Evolutionary conservation across 2,329 filamentous ascomycete species (phyloP).

Genomic region (Penicillium sp.): DNA sequence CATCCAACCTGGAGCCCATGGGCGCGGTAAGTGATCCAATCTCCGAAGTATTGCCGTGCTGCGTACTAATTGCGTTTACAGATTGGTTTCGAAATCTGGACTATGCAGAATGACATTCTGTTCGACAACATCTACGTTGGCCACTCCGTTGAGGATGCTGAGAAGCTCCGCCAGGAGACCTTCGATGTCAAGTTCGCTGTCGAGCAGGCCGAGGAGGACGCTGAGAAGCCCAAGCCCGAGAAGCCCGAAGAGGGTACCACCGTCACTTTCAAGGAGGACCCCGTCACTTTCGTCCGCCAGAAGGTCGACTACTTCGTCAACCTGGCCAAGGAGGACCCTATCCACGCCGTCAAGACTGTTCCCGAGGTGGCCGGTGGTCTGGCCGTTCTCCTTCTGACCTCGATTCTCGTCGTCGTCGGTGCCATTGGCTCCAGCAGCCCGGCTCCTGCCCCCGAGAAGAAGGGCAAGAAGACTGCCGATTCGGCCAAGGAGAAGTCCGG

Average conservation of each 20-base stretch:
- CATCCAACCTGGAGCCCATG: slow-evolving; percentile 95
- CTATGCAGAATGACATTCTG: slow-evolving; percentile 97
- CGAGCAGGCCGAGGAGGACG: slow-evolving; percentile 77
- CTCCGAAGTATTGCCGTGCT: neutral
- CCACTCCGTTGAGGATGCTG: slow-evolving; percentile 89
- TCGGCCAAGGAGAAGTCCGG: slow-evolving; percentile 63
- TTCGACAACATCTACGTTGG: slow-evolving; percentile 99
- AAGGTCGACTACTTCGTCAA: slow-evolving; percentile 89
- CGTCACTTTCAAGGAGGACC: slow-evolving; percentile 87
- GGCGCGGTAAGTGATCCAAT: slow-evolving; percentile 47
- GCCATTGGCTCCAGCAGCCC: slow-evolving; percentile 63
- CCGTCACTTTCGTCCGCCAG: slow-evolving; percentile 81
- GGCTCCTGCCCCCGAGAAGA: slow-evolving; percentile 65
- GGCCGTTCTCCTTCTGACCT: slow-evolving; percentile 64
- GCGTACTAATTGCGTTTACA: neutral
- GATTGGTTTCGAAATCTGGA: slow-evolving; percentile 98
- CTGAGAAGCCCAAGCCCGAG: slow-evolving; percentile 74
- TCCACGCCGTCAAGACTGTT: slow-evolving; percentile 82
- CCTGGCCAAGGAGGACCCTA: slow-evolving; percentile 75
- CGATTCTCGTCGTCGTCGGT: slow-evolving; percentile 68
- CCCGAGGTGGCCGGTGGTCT: slow-evolving; percentile 86
- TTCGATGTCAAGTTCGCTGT: slow-evolving; percentile 83
- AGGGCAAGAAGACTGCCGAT: slow-evolving; percentile 69
- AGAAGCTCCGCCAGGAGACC: slow-evolving; percentile 82
- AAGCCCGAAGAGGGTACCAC: slow-evolving; percentile 61